Evolutionary conservation across 768 basidiomycete species (phyloP).

Genomic region (Psilocybe cyanescens): DNA sequence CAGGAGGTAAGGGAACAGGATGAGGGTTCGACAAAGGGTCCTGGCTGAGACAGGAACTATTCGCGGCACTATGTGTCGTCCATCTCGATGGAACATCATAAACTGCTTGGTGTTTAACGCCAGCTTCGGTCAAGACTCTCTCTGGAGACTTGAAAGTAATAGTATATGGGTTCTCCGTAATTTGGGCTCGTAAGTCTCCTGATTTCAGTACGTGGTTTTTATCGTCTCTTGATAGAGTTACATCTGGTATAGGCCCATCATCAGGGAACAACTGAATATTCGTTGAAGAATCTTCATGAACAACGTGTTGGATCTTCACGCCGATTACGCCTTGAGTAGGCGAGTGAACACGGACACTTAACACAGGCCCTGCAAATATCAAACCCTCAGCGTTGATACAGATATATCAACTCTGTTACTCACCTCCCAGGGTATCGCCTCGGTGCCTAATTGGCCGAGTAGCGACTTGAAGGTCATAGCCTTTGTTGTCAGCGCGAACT

Average conservation of each 20-base stretch:
- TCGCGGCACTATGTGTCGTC: constrained; percentile 52
- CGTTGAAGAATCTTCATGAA: constrained; percentile 43
- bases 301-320: constrained; percentile 60
- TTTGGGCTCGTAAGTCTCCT: constrained; percentile 55
- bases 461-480: constrained; percentile 62
- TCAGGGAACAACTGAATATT: constrained; percentile 68
- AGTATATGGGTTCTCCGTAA: constrained; percentile 63
- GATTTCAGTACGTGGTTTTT: constrained; percentile 39
- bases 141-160: constrained; percentile 61
- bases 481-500: constrained; percentile 43
- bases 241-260: constrained; percentile 49
- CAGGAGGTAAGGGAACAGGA: constrained; percentile 43
- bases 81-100: constrained; percentile 61
- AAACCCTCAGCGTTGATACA: background rate
- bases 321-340: constrained; percentile 60
- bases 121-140: constrained; percentile 50
- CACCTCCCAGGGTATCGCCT: constrained; percentile 65
- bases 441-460: constrained; percentile 64
- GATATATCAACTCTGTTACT: constrained; percentile 4
- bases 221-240: constrained; percentile 37
- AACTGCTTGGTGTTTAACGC: constrained; percentile 57
- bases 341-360: constrained; percentile 54
- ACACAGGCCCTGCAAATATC: constrained; percentile 45
- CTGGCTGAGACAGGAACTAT: constrained; percentile 58
- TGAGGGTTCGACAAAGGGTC: constrained; percentile 63